phyloP scores from a whole-genome alignment of 768 basidiomycete genomes.

The Hortiboletus campestris region DNA sequence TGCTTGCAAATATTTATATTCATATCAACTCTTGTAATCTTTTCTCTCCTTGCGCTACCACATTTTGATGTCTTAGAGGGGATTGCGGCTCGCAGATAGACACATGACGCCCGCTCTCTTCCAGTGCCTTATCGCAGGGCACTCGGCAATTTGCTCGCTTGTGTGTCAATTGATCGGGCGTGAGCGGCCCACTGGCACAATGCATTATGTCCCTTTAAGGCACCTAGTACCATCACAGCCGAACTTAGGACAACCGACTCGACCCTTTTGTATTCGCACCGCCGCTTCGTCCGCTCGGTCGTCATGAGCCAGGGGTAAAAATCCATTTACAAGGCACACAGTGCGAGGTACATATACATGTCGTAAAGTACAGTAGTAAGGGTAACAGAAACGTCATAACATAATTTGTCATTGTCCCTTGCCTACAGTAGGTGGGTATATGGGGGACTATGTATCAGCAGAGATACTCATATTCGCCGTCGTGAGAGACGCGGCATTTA shows the following conservation, averaged over 20 bases:
- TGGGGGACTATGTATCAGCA: background rate
- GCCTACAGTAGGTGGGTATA: background rate
- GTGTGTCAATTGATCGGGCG: background rate
- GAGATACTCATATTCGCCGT: background rate
- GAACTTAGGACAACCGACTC: no score
- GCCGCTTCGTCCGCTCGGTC: background rate
- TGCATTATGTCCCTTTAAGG: background rate
- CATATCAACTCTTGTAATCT: background rate
- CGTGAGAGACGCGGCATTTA: background rate
- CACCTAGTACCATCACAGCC: background rate
- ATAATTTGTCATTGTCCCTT: background rate
- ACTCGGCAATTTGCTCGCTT: background rate
- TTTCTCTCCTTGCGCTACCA: background rate
- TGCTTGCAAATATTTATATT: no score
- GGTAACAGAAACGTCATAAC: background rate
- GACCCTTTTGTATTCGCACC: background rate
- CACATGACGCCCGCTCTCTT: background rate
- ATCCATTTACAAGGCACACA: background rate
- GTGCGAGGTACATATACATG: background rate
- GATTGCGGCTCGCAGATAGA: background rate
- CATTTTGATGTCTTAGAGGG: background rate
- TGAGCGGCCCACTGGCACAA: background rate
- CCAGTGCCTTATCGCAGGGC: background rate
- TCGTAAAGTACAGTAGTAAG: background rate
- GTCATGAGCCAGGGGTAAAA: background rate